These are phyloP conservation scores for Megacollybia platyphylla DNA, from an alignment of 1,284 basidiomycete species.

Conservation along the genomic window DNA sequence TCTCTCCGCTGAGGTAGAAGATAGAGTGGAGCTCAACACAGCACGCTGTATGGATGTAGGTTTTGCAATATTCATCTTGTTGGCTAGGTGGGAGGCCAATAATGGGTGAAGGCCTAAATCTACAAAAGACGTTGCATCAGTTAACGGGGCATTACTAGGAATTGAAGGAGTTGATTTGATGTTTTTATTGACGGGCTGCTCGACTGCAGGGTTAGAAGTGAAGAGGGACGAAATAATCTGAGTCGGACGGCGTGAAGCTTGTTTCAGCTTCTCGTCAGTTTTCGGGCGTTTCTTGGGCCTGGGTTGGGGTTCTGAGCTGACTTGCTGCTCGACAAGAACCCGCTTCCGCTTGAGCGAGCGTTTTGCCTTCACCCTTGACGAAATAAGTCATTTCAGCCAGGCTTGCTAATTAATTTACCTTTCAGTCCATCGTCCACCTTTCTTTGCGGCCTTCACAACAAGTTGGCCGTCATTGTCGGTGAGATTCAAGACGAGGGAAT, in stretches of 20 bases:
- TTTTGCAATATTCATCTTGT: conserved; percentile 73
- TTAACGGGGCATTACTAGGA: conserved; percentile 79
- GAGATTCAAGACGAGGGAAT: conserved; percentile 58
- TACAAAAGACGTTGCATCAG: conserved; percentile 60
- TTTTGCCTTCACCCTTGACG: conserved; percentile 48
- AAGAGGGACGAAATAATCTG: conserved; percentile 91
- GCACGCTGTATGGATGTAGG: conserved; percentile 90
- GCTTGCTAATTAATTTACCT: conserved; percentile 32
- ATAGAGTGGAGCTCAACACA: conserved; percentile 64
- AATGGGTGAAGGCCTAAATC: conserved; percentile 76
- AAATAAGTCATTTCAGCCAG: conserved; percentile 8
- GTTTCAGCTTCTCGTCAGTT: conserved; percentile 17
- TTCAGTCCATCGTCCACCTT: conserved; percentile 79
- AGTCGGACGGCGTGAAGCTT: conserved; percentile 21
- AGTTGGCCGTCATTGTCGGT: conserved; percentile 23
- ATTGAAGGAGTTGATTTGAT: conserved; percentile 18
- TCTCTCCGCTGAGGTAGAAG: conserved; percentile 28
- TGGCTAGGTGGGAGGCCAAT: conserved; percentile 67
- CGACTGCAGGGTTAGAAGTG: conserved; percentile 66
- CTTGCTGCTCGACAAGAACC: conserved; percentile 17
- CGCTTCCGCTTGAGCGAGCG: conserved; percentile 52
- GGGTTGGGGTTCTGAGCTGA: conserved; percentile 11
- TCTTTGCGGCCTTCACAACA: conserved; percentile 28
- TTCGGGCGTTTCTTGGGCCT: conserved; percentile 39
- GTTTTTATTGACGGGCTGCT: conserved; percentile 21